Percentiles rank a stretch among this genome's conserved stretches.
Evolutionary conservation across 2,329 filamentous ascomycete species (phyloP).

Genomic region (Fusarium nanum): DNA sequence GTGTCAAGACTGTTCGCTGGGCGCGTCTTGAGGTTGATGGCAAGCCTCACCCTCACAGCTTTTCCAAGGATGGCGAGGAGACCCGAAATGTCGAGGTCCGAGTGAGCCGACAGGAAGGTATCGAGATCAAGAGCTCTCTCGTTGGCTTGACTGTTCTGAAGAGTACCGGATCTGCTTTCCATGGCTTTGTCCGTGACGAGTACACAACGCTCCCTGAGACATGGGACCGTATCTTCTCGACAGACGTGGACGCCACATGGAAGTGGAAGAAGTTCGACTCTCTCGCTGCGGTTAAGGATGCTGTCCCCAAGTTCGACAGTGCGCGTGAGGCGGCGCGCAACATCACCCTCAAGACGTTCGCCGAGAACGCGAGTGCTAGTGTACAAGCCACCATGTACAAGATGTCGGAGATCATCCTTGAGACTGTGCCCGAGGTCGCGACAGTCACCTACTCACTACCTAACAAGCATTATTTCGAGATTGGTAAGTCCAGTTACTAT

Average conservation of each 20-base stretch:
- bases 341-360: slow-evolving; percentile 93
- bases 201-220: slow-evolving; percentile 91
- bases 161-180: slow-evolving; percentile 95
- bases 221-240: slow-evolving; percentile 95
- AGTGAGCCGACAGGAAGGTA: slow-evolving; percentile 74
- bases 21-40: slow-evolving; percentile 88
- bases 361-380: slow-evolving; percentile 88
- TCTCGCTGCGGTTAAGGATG: slow-evolving; percentile 73
- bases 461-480: slow-evolving; percentile 99
- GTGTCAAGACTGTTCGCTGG: slow-evolving; percentile 89
- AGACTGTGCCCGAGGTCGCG: slow-evolving; percentile 75
- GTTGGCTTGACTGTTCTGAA: slow-evolving; percentile 89
- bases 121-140: slow-evolving; percentile 82
- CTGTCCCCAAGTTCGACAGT: slow-evolving; percentile 76
- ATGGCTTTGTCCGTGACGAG: slow-evolving; percentile 92
- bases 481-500: slow-evolving; percentile 69
- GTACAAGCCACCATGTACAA: slow-evolving; percentile 99
- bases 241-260: slow-evolving; percentile 90
- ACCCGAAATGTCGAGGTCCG: slow-evolving; percentile 83
- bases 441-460: slow-evolving; percentile 86
- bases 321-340: slow-evolving; percentile 82
- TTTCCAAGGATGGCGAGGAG: slow-evolving; percentile 89
- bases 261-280: slow-evolving; percentile 79
- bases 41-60: slow-evolving; percentile 93
- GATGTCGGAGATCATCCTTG: slow-evolving; percentile 91